Percentiles rank a stretch among this genome's conserved stretches.
Evolutionary conservation across 208 protist genomes (phyloP).

Genomic region (Acanthamoeba lugdunensis): DNA sequence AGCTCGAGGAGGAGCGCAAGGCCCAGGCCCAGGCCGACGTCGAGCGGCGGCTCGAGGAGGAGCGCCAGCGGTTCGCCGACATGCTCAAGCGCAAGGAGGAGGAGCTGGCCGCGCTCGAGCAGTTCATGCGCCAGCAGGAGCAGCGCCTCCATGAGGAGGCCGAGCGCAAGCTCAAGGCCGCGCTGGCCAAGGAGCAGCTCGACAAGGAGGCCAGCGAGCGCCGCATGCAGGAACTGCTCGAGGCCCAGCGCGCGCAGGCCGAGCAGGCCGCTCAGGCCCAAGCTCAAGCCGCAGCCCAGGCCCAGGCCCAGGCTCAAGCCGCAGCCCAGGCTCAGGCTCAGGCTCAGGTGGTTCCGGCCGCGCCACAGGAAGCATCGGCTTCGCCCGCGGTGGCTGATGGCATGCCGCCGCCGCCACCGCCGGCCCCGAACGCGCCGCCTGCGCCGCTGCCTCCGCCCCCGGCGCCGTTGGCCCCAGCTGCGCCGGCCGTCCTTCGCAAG

Average conservation of each 20-base stretch:
- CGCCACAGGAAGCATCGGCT: not conserved
- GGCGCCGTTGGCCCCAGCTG: not conserved
- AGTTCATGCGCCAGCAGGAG: conserved; percentile 23
- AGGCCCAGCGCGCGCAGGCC: not conserved
- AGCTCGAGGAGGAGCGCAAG: conserved; percentile 3
- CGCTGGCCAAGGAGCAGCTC: not conserved
- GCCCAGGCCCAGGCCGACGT: not conserved
- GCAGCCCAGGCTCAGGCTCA: not conserved
- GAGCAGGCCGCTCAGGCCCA: not conserved
- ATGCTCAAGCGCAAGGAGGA: conserved; percentile 24
- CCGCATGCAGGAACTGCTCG: not conserved
- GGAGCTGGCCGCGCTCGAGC: conserved; percentile 28
- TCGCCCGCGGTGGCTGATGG: not conserved
- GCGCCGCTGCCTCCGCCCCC: not conserved
- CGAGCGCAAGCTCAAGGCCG: conserved; percentile 26
- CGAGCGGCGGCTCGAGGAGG: conserved; percentile 24
- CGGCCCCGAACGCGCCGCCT: not conserved
- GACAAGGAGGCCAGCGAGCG: not conserved
- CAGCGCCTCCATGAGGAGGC: not conserved
- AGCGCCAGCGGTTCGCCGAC: conserved; percentile 38
- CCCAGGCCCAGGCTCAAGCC: not conserved
- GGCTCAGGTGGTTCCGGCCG: not conserved
- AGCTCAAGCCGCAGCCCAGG: not conserved
- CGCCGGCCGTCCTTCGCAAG: not conserved
- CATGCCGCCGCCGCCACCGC: not conserved